Evolutionary conservation across 257 asterid genomes (phyloP).

Genomic region (Ocimum tenuiflorum): DNA sequence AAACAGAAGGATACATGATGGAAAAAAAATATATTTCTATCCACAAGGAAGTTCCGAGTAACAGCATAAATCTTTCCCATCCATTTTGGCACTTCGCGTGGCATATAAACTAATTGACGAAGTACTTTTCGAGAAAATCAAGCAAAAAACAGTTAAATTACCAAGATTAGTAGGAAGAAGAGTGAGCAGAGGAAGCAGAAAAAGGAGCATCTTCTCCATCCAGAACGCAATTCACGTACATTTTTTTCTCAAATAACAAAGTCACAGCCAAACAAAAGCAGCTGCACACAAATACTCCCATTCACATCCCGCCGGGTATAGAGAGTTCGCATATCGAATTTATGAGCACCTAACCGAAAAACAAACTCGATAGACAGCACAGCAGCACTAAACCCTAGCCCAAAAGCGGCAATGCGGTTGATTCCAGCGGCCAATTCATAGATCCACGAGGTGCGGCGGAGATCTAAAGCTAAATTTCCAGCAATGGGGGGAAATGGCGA

Average conservation of each 20-base stretch:
- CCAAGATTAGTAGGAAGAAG: slow-evolving; percentile 52
- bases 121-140: background rate
- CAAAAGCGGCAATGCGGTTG: slow-evolving; percentile 42
- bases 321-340: slow-evolving; percentile 14
- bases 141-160: slow-evolving; percentile 21
- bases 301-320: slow-evolving; percentile 29
- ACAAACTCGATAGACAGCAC: background rate
- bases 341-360: too few species aligned
- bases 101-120: too few species aligned
- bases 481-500: background rate
- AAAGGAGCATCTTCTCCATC: slow-evolving; percentile 64
- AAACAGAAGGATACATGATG: background rate
- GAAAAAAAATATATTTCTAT: background rate
- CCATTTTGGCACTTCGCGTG: too few species aligned
- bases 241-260: slow-evolving; percentile 41
- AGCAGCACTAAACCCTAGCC: slow-evolving; percentile 32
- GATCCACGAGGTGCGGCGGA: slow-evolving; percentile 43
- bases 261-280: slow-evolving; percentile 23
- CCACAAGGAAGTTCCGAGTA: background rate
- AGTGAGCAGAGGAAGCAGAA: slow-evolving; percentile 55
- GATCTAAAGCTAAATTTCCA: slow-evolving; percentile 16
- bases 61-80: background rate
- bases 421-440: slow-evolving; percentile 22
- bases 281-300: slow-evolving; percentile 32
- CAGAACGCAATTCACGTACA: slow-evolving; percentile 35